Percentiles rank a stretch among this genome's conserved stretches.
Conservation (phyloP, 768 basidiomycete species). For the Collybia nuda region DNA sequence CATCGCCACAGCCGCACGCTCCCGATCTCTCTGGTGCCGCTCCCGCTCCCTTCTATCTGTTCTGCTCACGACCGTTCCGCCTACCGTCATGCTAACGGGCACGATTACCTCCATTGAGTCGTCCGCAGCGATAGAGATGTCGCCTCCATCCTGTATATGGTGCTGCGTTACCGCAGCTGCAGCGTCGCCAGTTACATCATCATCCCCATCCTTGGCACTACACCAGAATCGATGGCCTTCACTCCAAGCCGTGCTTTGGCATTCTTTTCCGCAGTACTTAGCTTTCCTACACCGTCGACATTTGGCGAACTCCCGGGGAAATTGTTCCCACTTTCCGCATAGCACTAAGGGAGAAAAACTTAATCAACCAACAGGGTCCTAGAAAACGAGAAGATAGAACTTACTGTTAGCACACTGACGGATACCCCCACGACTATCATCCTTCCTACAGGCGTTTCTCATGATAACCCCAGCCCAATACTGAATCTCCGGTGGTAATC, state of each 20-base stretch:
- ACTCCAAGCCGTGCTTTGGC: slow-evolving; percentile 95
- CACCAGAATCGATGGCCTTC: slow-evolving; percentile 98
- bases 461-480: slow-evolving; percentile 99
- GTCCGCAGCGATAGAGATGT: not conserved
- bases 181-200: slow-evolving; percentile 24
- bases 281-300: slow-evolving; percentile 95
- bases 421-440: slow-evolving; percentile 89
- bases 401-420: slow-evolving; percentile 95
- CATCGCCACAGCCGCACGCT: slow-evolving; percentile 1
- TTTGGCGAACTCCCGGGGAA: slow-evolving; percentile 94
- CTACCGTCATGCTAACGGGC: not conserved
- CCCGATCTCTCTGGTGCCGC: slow-evolving; percentile 1
- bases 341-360: slow-evolving; percentile 58
- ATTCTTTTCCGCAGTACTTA: slow-evolving; percentile 98
- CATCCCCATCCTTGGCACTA: slow-evolving; percentile 58
- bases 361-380: slow-evolving; percentile 2
- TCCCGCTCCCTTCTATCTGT: slow-evolving; percentile 9
- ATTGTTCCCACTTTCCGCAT: slow-evolving; percentile 92
- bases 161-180: not conserved
- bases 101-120: not conserved
- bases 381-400: slow-evolving; percentile 23
- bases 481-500: slow-evolving; percentile 87
- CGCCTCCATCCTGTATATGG: not conserved
- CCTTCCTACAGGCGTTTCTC: slow-evolving; percentile 98
- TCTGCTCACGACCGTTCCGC: not conserved